Evolutionary conservation across 208 protist genomes (phyloP).

Genomic region (Lotmaria passim): DNA sequence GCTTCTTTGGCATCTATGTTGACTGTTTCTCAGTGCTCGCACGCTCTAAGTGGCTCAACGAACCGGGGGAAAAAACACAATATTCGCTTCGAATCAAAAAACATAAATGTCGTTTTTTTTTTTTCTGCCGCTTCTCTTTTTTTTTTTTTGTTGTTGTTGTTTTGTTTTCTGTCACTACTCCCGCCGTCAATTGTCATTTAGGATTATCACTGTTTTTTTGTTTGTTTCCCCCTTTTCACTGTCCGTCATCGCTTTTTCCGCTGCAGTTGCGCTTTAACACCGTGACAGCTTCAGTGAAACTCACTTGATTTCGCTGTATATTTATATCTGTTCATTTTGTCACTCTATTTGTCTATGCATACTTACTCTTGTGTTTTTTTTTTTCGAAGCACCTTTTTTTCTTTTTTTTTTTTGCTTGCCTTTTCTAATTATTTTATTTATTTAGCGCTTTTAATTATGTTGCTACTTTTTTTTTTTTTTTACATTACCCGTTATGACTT

Average conservation of each 20-base stretch:
- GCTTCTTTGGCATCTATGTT: background rate
- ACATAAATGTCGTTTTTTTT: background rate
- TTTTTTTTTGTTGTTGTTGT: background rate
- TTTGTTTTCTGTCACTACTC: constrained; percentile 12
- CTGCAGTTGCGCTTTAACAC: constrained; percentile 12
- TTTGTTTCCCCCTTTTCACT: background rate
- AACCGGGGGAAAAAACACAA: no score
- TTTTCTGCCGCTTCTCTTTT: background rate
- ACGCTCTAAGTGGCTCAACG: no score
- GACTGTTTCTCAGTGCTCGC: background rate
- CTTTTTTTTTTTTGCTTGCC: no score
- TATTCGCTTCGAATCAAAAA: constrained; percentile 1
- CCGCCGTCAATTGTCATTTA: constrained; percentile 12
- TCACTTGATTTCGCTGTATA: background rate
- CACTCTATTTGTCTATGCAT: background rate
- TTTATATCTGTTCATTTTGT: background rate
- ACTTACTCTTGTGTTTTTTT: constrained; percentile 15
- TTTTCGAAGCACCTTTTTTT: background rate
- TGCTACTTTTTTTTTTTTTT: constrained; percentile 3
- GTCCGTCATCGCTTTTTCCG: background rate
- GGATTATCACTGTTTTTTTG: constrained; percentile 3
- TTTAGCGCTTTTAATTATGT: background rate
- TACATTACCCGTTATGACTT: background rate
- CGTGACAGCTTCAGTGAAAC: background rate
- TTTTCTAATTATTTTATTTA: background rate